Evolutionary conservation across 768 basidiomycete genomes (phyloP).

Genomic region (Suillus occidentalis): DNA sequence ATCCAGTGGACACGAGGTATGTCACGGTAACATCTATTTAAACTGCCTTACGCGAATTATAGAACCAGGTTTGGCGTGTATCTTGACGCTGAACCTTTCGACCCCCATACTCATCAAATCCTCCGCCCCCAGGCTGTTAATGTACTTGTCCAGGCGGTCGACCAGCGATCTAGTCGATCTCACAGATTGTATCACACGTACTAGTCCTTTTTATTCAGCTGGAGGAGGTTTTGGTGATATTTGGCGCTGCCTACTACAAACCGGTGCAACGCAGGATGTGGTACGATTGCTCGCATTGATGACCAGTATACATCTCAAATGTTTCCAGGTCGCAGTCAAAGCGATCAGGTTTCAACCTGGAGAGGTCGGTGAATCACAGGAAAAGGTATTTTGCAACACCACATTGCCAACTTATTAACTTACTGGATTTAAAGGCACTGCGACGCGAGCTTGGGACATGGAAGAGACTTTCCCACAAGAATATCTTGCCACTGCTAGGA

Average conservation of each 20-base stretch:
- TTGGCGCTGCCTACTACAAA: not conserved
- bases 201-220: not conserved
- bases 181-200: constrained; percentile 2
- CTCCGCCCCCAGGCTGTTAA: not conserved
- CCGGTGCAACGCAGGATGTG: not conserved
- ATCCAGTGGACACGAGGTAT: constrained; percentile 1
- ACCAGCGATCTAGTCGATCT: not conserved
- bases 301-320: not conserved
- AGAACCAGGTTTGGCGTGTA: not conserved
- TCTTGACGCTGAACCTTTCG: constrained; percentile 1
- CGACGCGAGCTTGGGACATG: constrained; percentile 29
- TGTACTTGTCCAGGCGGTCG: not conserved
- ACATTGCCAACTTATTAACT: not conserved
- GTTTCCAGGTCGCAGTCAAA: constrained; percentile 9
- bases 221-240: constrained; percentile 5
- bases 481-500: constrained; percentile 33
- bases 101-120: not conserved
- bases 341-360: not conserved
- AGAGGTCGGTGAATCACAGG: not conserved
- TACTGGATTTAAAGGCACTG: constrained; percentile 15
- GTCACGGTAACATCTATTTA: not conserved
- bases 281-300: not conserved
- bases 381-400: not conserved
- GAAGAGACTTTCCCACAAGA: constrained; percentile 19
- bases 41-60: not conserved